Evolutionary conservation across 345 rosid species (phyloP).

Genomic region (Rhodomyrtus tomentosa): DNA sequence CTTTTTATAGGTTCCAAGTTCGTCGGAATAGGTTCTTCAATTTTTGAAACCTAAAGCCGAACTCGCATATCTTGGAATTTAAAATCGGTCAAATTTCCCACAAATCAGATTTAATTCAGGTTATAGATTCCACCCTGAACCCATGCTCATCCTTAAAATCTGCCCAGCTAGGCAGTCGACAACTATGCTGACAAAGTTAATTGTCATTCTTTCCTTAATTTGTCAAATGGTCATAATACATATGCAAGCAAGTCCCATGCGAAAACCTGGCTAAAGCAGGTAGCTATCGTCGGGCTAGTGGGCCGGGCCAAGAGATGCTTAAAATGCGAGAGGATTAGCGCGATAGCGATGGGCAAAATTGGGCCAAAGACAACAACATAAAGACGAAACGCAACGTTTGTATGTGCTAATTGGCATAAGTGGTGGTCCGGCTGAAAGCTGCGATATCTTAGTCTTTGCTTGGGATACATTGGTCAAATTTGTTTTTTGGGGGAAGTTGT

Average conservation of each 20-base stretch:
- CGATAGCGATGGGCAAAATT: background rate
- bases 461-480: too few relatives aligned
- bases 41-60: too few relatives aligned
- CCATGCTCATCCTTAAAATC: too few relatives aligned
- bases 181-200: background rate
- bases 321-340: background rate
- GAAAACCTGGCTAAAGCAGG: background rate
- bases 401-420: background rate
- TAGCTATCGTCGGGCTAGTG: background rate
- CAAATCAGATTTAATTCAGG: too few relatives aligned
- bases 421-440: too few relatives aligned
- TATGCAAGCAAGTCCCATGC: background rate
- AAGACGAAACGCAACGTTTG: background rate
- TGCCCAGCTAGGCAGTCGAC: rapidly evolving
- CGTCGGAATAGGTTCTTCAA: too few relatives aligned
- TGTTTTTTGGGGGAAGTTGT: too few relatives aligned
- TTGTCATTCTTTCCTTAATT: background rate
- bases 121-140: too few relatives aligned
- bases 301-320: background rate
- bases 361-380: background rate
- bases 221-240: background rate
- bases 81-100: too few relatives aligned
- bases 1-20: too few relatives aligned
- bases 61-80: too few relatives aligned
- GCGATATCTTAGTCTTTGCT: too few relatives aligned